Evolutionary conservation across 179 eudicot species (phyloP).

Genomic region (Drosera spatulata): DNA sequence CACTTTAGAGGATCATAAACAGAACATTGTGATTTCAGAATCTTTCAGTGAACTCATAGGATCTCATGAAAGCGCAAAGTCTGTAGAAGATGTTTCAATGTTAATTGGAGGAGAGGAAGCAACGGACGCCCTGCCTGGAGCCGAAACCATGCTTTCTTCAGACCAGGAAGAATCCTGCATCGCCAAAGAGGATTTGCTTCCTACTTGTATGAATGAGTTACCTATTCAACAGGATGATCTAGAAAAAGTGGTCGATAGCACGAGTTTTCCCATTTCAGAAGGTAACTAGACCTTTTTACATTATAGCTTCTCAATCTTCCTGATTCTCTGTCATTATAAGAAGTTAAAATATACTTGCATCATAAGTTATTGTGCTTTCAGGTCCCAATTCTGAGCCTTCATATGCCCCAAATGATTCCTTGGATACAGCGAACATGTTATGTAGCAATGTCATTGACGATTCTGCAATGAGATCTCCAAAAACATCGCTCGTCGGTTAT

Average conservation of each 20-base stretch:
- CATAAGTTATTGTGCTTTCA: not conserved
- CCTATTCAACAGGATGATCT: not conserved
- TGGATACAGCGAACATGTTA: not conserved
- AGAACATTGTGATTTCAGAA: not conserved
- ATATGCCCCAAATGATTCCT: not conserved
- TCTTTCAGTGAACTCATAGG: not conserved
- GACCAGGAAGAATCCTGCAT: not conserved
- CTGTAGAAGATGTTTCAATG: not conserved
- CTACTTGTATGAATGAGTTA: not conserved
- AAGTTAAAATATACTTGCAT: not conserved
- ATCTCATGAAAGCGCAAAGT: not conserved
- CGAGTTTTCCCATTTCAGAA: slow-evolving; percentile 10
- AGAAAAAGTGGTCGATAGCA: not conserved
- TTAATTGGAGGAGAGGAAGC: not conserved
- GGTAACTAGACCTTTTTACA: slow-evolving; percentile 8
- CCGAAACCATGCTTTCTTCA: not conserved
- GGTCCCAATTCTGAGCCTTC: not conserved
- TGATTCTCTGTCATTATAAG: not conserved
- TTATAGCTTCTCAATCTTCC: not conserved
- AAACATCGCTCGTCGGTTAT: not conserved
- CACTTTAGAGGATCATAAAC: slow-evolving; percentile 3
- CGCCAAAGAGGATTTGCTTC: not conserved
- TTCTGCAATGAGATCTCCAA: not conserved
- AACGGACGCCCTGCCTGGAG: not conserved
- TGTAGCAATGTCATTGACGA: not conserved